Conservation (phyloP, 2,329 filamentous ascomycete species). For the Verruconis gallopava region DNA sequence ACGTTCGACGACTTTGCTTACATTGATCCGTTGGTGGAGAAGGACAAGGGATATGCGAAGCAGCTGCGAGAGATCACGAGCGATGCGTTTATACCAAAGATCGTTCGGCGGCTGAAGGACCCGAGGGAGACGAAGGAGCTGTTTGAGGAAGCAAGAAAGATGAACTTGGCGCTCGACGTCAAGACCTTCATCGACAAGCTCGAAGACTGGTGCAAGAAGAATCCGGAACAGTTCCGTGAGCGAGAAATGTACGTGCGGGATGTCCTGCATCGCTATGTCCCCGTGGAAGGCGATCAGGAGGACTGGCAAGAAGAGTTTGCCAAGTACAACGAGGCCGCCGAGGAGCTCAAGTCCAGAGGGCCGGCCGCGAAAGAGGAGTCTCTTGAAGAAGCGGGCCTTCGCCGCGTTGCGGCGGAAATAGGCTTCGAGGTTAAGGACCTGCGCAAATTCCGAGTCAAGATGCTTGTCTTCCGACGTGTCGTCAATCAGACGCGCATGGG, state of each 20-base stretch:
- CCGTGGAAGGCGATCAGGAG: slow-evolving; percentile 26
- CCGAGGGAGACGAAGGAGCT: slow-evolving; percentile 7
- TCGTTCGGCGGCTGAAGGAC: neutral
- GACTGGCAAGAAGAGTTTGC: slow-evolving; percentile 25
- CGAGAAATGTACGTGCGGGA: neutral
- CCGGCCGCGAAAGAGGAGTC: neutral
- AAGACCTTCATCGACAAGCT: neutral
- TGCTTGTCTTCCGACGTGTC: slow-evolving; percentile 60
- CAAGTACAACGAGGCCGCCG: neutral
- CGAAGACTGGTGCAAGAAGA: neutral
- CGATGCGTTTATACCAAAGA: slow-evolving; percentile 3
- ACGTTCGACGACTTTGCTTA: slow-evolving; percentile 76
- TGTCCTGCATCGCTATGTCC: neutral
- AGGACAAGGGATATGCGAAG: slow-evolving; percentile 26
- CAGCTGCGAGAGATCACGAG: neutral
- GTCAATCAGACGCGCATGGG: slow-evolving; percentile 92
- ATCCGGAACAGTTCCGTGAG: neutral
- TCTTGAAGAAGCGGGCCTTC: slow-evolving; percentile 24
- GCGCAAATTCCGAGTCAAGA: slow-evolving; percentile 49
- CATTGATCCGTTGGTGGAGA: slow-evolving; percentile 67
- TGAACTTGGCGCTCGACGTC: neutral
- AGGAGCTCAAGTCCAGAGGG: neutral
- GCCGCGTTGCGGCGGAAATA: slow-evolving; percentile 43
- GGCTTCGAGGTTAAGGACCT: slow-evolving; percentile 39
- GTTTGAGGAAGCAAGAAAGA: slow-evolving; percentile 1